Evolutionary conservation across 805 yeast species (phyloP).

Genomic region (Suhomyces canberraensis): DNA sequence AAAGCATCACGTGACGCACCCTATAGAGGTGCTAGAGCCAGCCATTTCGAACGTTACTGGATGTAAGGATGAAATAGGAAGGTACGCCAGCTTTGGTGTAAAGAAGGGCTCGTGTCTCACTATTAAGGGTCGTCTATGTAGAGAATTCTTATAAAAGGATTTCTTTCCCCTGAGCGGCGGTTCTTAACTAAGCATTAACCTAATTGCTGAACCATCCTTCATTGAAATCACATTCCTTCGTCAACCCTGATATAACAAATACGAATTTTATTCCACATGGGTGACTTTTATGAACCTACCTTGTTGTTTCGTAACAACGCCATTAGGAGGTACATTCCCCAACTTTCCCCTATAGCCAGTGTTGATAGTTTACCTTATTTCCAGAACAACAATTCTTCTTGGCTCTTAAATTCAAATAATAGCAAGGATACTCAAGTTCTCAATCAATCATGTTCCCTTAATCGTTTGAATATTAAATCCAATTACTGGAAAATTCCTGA

Average conservation of each 20-base stretch:
- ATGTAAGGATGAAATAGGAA: conserved; percentile 2
- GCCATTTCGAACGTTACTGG: conserved; percentile 3
- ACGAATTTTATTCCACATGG: too few relatives aligned
- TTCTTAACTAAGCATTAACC: too few relatives aligned
- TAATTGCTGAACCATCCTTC: too few relatives aligned
- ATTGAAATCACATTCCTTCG: too few relatives aligned
- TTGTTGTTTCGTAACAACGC: conserved; percentile 42
- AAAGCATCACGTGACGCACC: neutral
- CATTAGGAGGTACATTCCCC: conserved; percentile 20
- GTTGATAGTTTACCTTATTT: conserved; percentile 10
- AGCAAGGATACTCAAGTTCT: conserved; percentile 32
- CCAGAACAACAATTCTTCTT: conserved; percentile 13
- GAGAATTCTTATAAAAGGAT: too few relatives aligned
- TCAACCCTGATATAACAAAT: too few relatives aligned
- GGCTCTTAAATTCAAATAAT: conserved; percentile 29
- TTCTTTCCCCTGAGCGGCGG: too few relatives aligned
- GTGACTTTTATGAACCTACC: conserved; percentile 40
- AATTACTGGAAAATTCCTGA: conserved; percentile 48
- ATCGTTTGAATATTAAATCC: conserved; percentile 39
- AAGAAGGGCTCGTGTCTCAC: too few relatives aligned
- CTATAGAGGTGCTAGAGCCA: neutral
- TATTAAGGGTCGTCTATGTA: too few relatives aligned
- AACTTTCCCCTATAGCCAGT: conserved; percentile 23
- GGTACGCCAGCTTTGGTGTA: conserved; percentile 3
- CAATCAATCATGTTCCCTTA: conserved; percentile 40